These are phyloP conservation scores for Apiospora aurea DNA, from an alignment of 2,329 filamentous ascomycete genomes.

Conservation along the genomic window DNA sequence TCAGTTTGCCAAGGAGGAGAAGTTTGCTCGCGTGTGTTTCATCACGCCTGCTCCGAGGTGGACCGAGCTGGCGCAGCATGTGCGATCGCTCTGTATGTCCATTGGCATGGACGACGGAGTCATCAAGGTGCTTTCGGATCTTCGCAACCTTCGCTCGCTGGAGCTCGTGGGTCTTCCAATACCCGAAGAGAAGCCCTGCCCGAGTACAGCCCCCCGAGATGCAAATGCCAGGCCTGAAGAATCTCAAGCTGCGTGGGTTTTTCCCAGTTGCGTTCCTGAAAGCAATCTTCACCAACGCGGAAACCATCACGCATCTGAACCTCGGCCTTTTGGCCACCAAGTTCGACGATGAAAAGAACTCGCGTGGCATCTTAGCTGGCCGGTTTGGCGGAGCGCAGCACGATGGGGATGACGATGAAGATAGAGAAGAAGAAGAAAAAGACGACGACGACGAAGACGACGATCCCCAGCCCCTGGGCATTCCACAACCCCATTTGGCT, in stretches of 20 bases:
- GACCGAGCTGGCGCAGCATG: constrained; percentile 18
- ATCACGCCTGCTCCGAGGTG: constrained; percentile 20
- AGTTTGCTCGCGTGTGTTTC: not conserved
- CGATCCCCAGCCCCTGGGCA: not conserved
- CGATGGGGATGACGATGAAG: not conserved
- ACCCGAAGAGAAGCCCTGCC: not conserved
- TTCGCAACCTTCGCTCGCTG: constrained; percentile 21
- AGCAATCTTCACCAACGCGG: constrained; percentile 23
- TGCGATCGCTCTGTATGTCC: constrained; percentile 26
- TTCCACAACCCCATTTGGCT: constrained; percentile 19
- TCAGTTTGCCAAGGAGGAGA: constrained; percentile 22
- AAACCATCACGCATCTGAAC: constrained; percentile 18
- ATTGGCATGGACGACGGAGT: constrained; percentile 22
- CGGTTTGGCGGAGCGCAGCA: not conserved
- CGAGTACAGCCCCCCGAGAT: not conserved
- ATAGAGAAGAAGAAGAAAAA: not conserved
- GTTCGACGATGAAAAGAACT: constrained; percentile 7
- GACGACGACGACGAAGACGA: too few species aligned
- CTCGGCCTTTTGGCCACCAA: constrained; percentile 22
- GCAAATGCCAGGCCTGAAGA: not conserved
- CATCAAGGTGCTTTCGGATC: constrained; percentile 3
- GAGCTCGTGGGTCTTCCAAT: constrained; percentile 21
- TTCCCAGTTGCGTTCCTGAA: constrained; percentile 23
- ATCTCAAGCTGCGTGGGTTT: constrained; percentile 27
- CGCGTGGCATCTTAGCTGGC: not conserved